A percentile compares a stretch with the other conserved stretches of the same genome.
These are phyloP conservation scores for Diplotaxis tenuifolia DNA, from an alignment of 345 rosid genomes.

Conservation along the genomic window DNA sequence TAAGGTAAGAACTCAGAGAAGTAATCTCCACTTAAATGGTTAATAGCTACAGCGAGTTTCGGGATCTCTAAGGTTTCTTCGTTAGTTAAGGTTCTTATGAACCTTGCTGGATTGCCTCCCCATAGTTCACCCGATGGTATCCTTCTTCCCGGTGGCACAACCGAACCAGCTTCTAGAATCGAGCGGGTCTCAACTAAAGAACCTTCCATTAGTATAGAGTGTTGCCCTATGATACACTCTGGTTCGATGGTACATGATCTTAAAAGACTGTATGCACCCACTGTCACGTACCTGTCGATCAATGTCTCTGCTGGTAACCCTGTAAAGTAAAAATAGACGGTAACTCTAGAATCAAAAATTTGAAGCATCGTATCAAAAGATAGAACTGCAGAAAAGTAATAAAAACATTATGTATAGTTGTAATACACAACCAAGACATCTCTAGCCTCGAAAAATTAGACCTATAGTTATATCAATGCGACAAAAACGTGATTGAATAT, in stretches of 20 bases:
- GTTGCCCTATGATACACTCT: conserved; percentile 96
- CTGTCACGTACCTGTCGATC: conserved; percentile 84
- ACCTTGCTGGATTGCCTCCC: conserved; percentile 99
- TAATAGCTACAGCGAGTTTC: conserved; percentile 91
- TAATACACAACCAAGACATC: not conserved
- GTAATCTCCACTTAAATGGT: conserved; percentile 70
- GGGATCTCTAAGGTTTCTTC: conserved; percentile 95
- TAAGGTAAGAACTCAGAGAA: conserved; percentile 86
- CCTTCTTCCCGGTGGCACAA: conserved; percentile 93
- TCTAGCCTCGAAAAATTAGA: not conserved
- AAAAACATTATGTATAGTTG: not conserved
- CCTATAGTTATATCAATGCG: not conserved
- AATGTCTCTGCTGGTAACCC: conserved; percentile 90
- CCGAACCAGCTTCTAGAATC: conserved; percentile 94
- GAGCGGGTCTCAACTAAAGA: conserved; percentile 89
- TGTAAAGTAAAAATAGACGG: conserved; percentile 34
- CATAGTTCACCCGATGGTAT: conserved; percentile 95
- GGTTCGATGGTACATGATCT: conserved; percentile 97
- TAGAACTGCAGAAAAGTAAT: not conserved
- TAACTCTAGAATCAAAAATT: not conserved
- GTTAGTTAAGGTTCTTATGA: conserved; percentile 73
- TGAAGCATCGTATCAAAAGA: not conserved
- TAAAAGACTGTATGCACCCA: conserved; percentile 83
- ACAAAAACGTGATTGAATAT: not conserved
- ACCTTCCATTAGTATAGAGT: conserved; percentile 97